A percentile compares a stretch with the other conserved stretches of the same genome.
These are phyloP conservation scores for Lachnellula arida DNA, from an alignment of 2,329 filamentous ascomycete genomes.

Conservation along the genomic window DNA sequence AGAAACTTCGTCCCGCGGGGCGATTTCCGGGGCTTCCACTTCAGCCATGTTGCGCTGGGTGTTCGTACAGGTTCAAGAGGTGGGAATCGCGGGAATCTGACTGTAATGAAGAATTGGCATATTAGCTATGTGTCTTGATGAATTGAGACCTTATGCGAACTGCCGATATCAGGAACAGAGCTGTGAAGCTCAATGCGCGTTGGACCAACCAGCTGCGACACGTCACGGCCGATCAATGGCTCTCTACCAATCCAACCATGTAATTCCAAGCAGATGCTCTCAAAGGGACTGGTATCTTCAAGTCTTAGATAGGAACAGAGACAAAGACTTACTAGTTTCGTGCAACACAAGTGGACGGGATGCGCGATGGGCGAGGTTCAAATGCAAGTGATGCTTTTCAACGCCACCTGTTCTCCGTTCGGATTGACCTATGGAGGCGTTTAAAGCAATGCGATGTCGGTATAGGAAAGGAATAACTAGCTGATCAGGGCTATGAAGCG, in stretches of 20 bases:
- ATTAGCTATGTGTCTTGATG: slow-evolving; percentile 11
- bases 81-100: neutral
- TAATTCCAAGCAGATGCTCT: neutral
- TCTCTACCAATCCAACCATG: neutral
- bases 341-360: neutral
- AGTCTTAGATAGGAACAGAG: neutral
- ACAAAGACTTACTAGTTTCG: neutral
- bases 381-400: neutral
- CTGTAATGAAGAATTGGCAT: slow-evolving; percentile 1
- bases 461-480: neutral
- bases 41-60: slow-evolving; percentile 27
- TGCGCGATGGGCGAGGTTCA: neutral
- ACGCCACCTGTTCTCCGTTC: neutral
- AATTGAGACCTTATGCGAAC: slow-evolving; percentile 1
- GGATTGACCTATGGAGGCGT: neutral
- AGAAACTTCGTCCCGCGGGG: slow-evolving; percentile 19
- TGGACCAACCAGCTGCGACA: slow-evolving; percentile 20
- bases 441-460: neutral
- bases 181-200: slow-evolving; percentile 10
- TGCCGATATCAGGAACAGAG: slow-evolving; percentile 6
- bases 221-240: slow-evolving; percentile 18
- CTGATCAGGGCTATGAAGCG: neutral
- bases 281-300: neutral
- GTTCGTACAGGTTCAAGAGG: neutral
- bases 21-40: slow-evolving; percentile 21